Evolutionary conservation across 768 basidiomycete species (phyloP).

Genomic region (Podaxis pistillaris): DNA sequence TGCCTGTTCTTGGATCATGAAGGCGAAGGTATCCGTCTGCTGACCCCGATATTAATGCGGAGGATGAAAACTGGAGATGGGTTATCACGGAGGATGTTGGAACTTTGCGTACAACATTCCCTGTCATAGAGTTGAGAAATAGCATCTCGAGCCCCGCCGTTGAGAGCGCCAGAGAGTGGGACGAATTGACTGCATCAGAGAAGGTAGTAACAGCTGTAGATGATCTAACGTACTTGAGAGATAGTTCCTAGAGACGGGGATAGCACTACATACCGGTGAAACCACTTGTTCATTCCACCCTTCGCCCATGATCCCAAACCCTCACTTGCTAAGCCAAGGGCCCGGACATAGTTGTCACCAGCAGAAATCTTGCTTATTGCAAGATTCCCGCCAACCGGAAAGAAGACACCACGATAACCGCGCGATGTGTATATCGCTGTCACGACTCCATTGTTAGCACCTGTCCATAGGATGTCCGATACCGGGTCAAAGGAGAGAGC

Average conservation of each 20-base stretch:
- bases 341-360: conserved; percentile 78
- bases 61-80: conserved; percentile 66
- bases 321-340: conserved; percentile 53
- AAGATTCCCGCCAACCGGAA: conserved; percentile 65
- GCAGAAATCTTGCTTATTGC: conserved; percentile 73
- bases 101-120: conserved; percentile 57
- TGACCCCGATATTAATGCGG: conserved; percentile 64
- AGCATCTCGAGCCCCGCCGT: conserved; percentile 59
- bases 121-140: conserved; percentile 74
- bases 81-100: conserved; percentile 56
- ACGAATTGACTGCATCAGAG: conserved; percentile 48
- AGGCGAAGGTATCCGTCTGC: conserved; percentile 72
- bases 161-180: conserved; percentile 59
- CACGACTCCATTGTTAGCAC: conserved; percentile 69
- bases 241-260: neutral
- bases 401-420: conserved; percentile 68
- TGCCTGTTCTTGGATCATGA: conserved; percentile 66
- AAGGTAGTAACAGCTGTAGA: conserved; percentile 37
- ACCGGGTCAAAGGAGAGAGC: conserved; percentile 88
- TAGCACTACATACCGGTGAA: conserved; percentile 50
- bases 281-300: conserved; percentile 86
- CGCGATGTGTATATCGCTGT: conserved; percentile 63
- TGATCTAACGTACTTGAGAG: conserved; percentile 22
- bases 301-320: conserved; percentile 82
- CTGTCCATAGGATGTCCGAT: conserved; percentile 88